Base-by-base conservation (phyloP, 2,329 filamentous ascomycete species). In the Cladosporium sp. region DNA sequence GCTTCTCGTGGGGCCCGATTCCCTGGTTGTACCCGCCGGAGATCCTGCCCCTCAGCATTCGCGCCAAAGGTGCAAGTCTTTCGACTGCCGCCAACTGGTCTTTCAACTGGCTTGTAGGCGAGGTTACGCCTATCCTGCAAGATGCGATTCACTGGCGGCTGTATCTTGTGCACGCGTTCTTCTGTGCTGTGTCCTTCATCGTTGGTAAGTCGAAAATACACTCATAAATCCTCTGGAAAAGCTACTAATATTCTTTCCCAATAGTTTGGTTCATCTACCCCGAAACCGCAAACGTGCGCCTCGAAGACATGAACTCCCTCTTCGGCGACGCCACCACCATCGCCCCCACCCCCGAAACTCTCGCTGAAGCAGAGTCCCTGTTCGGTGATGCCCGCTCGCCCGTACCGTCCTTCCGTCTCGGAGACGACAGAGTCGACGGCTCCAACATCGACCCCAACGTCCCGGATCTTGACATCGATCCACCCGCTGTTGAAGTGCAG, bases 11-110 rank as follows among this genome's bases (percentile, higher is more conserved):
- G 94, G 94, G 94, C 17, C 94, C 94, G 1, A 96, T 99, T 61
- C 94, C 94, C 8, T 99, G 94, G 94, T 79, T 99, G 15, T 97
- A 97, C 73, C 94, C 94, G 13, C 94, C 94, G n/a, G 94, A 99
- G 80, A 99, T 99, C 76, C 80, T 99, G 42, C 94, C 94, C 4
- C 80, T 99, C 60, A 97, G 91, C 78, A 97, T 97, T 71, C 87
- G 94, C 68, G 96, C 93, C 60, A 97, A 97, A 80, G 94, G 94
- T 60, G 93, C 94, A 55, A 96, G 91, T 81, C 76, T 99, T 71
- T 97, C 93, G 60, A 97, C 94, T 1, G 94, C 94, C 17, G 87
- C 92, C 32, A 99, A 99, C 71, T 99, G 94, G 94, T 91, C 93
- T 1, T 96, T 94, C 75, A 99, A 99, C 75, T 99, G 91, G 89